Percentiles rank a stretch among this genome's conserved stretches.
These are phyloP conservation scores for Diaporthe ampelina DNA, from an alignment of 2,329 filamentous ascomycete species.

Conservation along the genomic window DNA sequence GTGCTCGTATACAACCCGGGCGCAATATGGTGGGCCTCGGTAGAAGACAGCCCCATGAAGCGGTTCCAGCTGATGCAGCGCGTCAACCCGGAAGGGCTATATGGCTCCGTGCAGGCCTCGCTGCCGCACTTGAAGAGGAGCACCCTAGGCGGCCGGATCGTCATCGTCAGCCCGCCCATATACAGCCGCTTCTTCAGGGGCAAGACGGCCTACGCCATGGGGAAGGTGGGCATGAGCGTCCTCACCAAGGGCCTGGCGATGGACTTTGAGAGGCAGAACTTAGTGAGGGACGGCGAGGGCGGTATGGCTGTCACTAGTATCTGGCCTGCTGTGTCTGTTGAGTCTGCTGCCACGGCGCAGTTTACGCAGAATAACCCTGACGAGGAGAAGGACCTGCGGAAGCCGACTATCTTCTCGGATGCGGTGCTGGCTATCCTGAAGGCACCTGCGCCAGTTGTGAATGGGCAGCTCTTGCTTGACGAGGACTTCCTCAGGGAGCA, in stretches of 20 bases:
- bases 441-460: slow-evolving; percentile 72
- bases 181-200: slow-evolving; percentile 88
- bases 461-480: slow-evolving; percentile 80
- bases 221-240: slow-evolving; percentile 86
- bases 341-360: slow-evolving; percentile 79
- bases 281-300: slow-evolving; percentile 53
- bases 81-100: slow-evolving; percentile 82
- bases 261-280: slow-evolving; percentile 80
- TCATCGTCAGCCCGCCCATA: slow-evolving; percentile 87
- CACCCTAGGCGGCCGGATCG: slow-evolving; percentile 72
- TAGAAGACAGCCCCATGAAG: slow-evolving; percentile 79
- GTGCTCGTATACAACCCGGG: slow-evolving; percentile 87
- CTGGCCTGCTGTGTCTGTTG: slow-evolving; percentile 84
- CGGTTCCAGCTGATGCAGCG: slow-evolving; percentile 85
- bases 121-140: slow-evolving; percentile 73
- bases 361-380: slow-evolving; percentile 60
- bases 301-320: slow-evolving; percentile 83
- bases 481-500: slow-evolving; percentile 83
- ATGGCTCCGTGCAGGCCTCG: slow-evolving; percentile 76
- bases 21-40: slow-evolving; percentile 86
- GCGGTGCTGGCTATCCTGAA: slow-evolving; percentile 80
- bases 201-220: slow-evolving; percentile 86
- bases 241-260: slow-evolving; percentile 85
- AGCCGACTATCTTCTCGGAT: slow-evolving; percentile 82
- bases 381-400: slow-evolving; percentile 72